These are phyloP conservation scores for Skeletonema marinoi DNA, from an alignment of 108 stramenopile species.

Conservation along the genomic window DNA sequence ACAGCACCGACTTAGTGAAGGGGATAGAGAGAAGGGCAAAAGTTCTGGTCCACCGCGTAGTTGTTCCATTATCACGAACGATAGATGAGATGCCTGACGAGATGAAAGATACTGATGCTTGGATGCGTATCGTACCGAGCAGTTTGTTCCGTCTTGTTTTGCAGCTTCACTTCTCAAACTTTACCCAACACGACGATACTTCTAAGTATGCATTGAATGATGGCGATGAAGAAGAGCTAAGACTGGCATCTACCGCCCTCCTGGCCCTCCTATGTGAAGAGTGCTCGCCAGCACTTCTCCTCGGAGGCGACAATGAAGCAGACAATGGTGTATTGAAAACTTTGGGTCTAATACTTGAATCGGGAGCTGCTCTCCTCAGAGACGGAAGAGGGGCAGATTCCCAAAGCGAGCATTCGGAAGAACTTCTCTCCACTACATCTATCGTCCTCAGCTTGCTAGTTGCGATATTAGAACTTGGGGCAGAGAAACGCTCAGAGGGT, in stretches of 20 bases:
- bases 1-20: not conserved
- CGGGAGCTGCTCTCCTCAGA: slow-evolving; percentile 26
- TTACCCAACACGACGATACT: not conserved
- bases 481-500: slow-evolving; percentile 46
- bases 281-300: slow-evolving; percentile 56
- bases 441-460: slow-evolving; percentile 73
- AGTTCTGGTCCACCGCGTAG: not conserved
- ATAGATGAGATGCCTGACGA: not conserved
- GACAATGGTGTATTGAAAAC: slow-evolving; percentile 39
- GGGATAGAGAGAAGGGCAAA: slow-evolving; percentile 3
- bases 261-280: slow-evolving; percentile 68
- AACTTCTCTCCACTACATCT: slow-evolving; percentile 61
- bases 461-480: slow-evolving; percentile 77
- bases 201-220: not conserved
- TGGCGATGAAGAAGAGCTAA: slow-evolving; percentile 1
- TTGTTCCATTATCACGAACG: slow-evolving; percentile 17
- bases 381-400: not conserved
- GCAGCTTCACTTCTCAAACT: slow-evolving; percentile 23
- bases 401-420: slow-evolving; percentile 17
- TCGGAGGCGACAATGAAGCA: slow-evolving; percentile 45
- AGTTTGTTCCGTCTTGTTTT: slow-evolving; percentile 34
- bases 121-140: slow-evolving; percentile 20
- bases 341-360: slow-evolving; percentile 30
- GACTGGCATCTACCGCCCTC: slow-evolving; percentile 51
- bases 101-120: not conserved